Conservation (phyloP, 2,329 filamentous ascomycete genomes). For the Aspergillus fumigatus region DNA sequence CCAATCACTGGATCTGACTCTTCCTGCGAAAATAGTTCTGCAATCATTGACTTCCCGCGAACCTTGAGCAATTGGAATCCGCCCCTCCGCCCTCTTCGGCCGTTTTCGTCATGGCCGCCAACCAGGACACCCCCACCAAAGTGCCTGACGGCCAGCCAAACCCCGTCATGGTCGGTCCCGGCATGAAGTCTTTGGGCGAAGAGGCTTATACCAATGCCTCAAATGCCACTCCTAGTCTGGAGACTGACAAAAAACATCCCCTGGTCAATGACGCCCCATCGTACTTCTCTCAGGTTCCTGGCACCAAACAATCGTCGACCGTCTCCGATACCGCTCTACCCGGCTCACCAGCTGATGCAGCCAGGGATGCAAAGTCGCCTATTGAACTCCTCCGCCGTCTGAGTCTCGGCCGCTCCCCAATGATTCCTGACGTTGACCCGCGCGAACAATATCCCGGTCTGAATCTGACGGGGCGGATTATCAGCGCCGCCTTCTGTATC, state of each 20-base stretch:
- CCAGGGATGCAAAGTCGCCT: slow-evolving; percentile 43
- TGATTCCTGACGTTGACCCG: slow-evolving; percentile 49
- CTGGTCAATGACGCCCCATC: slow-evolving; percentile 20
- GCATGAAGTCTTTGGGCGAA: slow-evolving; percentile 21
- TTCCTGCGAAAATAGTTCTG: background rate
- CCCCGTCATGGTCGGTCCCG: slow-evolving; percentile 26
- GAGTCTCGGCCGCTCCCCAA: slow-evolving; percentile 41
- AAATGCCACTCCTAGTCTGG: slow-evolving; percentile 24
- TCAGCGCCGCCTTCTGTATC: slow-evolving; percentile 60
- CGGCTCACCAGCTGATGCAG: slow-evolving; percentile 38
- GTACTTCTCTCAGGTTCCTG: slow-evolving; percentile 26
- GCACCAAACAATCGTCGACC: slow-evolving; percentile 10
- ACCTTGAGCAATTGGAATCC: too few relatives aligned
- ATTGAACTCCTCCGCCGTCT: slow-evolving; percentile 52
- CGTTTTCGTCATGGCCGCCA: slow-evolving; percentile 21
- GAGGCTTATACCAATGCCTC: slow-evolving; percentile 26
- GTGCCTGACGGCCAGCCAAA: slow-evolving; percentile 27
- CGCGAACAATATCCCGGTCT: slow-evolving; percentile 53
- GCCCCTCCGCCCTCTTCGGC: background rate
- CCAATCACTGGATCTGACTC: background rate
- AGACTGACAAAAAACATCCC: slow-evolving; percentile 17
- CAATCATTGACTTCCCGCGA: too few relatives aligned
- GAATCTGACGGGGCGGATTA: slow-evolving; percentile 57
- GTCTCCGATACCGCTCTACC: slow-evolving; percentile 15
- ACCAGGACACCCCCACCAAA: slow-evolving; percentile 18